Evolutionary conservation across 352 stramenopile species (phyloP).

Genomic region (Globisporangium splendens): DNA sequence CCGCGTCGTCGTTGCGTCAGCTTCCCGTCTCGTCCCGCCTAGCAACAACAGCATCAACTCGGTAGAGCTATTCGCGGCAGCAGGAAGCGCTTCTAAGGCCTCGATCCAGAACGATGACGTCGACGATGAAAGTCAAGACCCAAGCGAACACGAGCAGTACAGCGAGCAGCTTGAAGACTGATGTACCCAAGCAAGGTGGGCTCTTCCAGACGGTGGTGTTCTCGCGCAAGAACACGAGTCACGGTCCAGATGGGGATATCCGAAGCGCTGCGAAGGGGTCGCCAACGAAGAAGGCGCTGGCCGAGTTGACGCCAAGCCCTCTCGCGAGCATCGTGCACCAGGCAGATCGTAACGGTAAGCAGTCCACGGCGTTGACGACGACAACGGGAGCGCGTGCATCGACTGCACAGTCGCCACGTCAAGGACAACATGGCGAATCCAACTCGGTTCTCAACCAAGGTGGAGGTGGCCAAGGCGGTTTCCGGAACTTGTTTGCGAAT

Average conservation of each 20-base stretch:
- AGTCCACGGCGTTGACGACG: conserved; percentile 17
- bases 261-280: conserved; percentile 20
- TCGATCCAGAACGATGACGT: conserved; percentile 21
- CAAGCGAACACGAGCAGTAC: conserved; percentile 22
- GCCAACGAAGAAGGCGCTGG: conserved; percentile 36
- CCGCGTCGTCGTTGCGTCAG: neutral
- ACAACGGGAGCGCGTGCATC: conserved; percentile 13
- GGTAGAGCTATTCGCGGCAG: conserved; percentile 1
- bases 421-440: conserved; percentile 23
- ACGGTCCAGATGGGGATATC: conserved; percentile 34
- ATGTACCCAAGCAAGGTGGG: conserved; percentile 23
- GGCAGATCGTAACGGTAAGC: conserved; percentile 57
- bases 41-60: conserved; percentile 1
- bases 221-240: conserved; percentile 55
- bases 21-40: neutral
- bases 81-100: neutral
- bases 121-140: conserved; percentile 22
- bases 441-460: conserved; percentile 4
- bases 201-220: conserved; percentile 69
- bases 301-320: conserved; percentile 34
- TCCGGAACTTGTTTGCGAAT: conserved; percentile 65
- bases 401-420: conserved; percentile 13
- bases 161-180: conserved; percentile 20
- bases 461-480: conserved; percentile 40
- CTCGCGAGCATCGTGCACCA: conserved; percentile 69